Evolutionary conservation across 345 rosid species (phyloP).

Genomic region (Citrus unshiu): DNA sequence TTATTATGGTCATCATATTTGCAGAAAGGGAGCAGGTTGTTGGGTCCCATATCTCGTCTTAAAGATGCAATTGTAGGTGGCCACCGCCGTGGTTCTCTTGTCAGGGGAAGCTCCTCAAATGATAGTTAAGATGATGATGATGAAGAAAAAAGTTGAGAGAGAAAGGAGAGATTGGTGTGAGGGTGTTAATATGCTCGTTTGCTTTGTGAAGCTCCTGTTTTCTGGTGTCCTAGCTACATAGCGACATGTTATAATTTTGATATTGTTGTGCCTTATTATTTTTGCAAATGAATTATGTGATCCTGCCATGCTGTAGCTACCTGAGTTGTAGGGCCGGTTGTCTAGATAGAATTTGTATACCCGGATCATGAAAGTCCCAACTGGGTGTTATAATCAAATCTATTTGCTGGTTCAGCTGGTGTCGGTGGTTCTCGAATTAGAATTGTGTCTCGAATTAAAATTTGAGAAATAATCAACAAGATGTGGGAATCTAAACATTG

Average conservation of each 20-base stretch:
- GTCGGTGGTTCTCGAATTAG: background rate
- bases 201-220: slow-evolving; percentile 2
- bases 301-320: too few relatives aligned
- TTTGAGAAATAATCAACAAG: too few relatives aligned
- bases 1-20: background rate
- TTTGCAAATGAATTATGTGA: too few relatives aligned
- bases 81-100: slow-evolving; percentile 56
- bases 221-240: background rate
- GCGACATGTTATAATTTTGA: slow-evolving; percentile 3
- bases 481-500: too few relatives aligned
- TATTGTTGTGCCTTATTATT: background rate
- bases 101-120: slow-evolving; percentile 46
- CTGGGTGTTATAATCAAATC: too few relatives aligned
- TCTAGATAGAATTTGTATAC: too few relatives aligned
- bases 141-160: background rate
- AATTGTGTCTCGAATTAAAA: too few relatives aligned
- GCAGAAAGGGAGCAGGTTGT: slow-evolving; percentile 65
- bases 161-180: background rate
- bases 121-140: slow-evolving; percentile 38
- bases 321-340: too few relatives aligned
- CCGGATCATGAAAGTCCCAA: too few relatives aligned
- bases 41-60: slow-evolving; percentile 71
- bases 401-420: background rate
- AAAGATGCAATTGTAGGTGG: slow-evolving; percentile 82
- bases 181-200: slow-evolving; percentile 5